Evolutionary conservation across 805 yeast genomes (phyloP).

Genomic region (Citeromyces nyonsensis): DNA sequence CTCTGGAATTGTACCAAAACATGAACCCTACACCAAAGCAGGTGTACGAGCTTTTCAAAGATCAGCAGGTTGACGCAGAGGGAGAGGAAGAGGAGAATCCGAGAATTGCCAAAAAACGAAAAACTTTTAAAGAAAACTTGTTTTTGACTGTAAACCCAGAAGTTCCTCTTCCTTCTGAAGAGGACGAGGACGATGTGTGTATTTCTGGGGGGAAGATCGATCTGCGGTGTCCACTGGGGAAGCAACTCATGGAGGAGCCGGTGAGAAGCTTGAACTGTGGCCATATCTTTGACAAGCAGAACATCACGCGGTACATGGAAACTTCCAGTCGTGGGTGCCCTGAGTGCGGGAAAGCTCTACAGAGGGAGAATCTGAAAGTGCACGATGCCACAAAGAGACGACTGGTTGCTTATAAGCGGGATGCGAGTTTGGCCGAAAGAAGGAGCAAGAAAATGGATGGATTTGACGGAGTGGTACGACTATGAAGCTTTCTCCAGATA

Average conservation of each 20-base stretch:
- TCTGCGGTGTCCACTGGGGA: constrained; percentile 52
- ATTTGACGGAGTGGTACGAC: too few species aligned
- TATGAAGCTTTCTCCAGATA: too few species aligned
- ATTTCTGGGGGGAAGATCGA: constrained; percentile 62
- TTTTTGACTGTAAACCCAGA: constrained; percentile 44
- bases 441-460: too few species aligned
- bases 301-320: constrained; percentile 20
- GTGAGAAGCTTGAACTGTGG: constrained; percentile 37
- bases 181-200: constrained; percentile 46
- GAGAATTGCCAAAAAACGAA: constrained; percentile 3
- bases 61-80: constrained; percentile 3
- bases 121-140: constrained; percentile 20
- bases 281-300: constrained; percentile 43
- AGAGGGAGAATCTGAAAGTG: constrained; percentile 17
- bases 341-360: constrained; percentile 25
- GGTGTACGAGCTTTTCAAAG: constrained; percentile 8
- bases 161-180: constrained; percentile 35
- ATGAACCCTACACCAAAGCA: constrained; percentile 6
- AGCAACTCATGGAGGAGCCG: constrained; percentile 35
- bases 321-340: constrained; percentile 29
- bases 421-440: too few species aligned
- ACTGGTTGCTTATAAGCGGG: constrained; percentile 21
- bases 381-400: constrained; percentile 44
- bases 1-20: constrained; percentile 9
- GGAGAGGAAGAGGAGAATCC: constrained; percentile 1